phyloP scores from a whole-genome alignment of 2,329 filamentous ascomycete genomes.

The Alternaria conjuncta region DNA sequence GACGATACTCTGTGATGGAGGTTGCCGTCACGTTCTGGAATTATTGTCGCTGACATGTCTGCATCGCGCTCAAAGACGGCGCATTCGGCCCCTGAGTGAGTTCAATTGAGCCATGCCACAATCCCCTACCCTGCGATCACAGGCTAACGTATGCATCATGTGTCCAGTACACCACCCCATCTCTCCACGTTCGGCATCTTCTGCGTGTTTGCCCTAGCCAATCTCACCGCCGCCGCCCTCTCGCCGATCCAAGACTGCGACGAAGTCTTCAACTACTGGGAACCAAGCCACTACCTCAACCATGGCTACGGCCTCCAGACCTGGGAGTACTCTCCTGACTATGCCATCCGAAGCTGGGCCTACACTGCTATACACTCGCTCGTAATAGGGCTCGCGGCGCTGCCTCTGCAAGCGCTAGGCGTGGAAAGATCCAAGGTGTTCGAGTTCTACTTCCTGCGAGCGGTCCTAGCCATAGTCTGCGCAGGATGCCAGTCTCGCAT shows the following conservation, averaged over 20 bases:
- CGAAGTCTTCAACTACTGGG: conserved; percentile 99
- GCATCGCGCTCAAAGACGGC: conserved; percentile 2
- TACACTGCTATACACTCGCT: conserved; percentile 83
- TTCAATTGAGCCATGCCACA: not conserved
- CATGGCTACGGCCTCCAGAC: conserved; percentile 95
- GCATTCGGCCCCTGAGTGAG: not conserved
- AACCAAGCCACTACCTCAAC: conserved; percentile 90
- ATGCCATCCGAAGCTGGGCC: conserved; percentile 92
- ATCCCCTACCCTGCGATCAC: not conserved
- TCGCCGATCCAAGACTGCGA: conserved; percentile 97
- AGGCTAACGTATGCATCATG: conserved; percentile 7
- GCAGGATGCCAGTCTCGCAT: conserved; percentile 82
- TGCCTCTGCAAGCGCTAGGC: conserved; percentile 51
- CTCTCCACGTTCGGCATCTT: conserved; percentile 78
- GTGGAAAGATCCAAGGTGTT: conserved; percentile 51
- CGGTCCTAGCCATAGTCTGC: conserved; percentile 75
- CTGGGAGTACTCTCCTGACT: conserved; percentile 97
- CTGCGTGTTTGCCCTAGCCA: conserved; percentile 77
- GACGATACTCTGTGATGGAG: not conserved
- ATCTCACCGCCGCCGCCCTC: conserved; percentile 77
- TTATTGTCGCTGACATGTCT: not conserved
- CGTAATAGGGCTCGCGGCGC: conserved; percentile 69
- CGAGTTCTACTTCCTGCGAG: conserved; percentile 89
- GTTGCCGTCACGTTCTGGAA: not conserved
- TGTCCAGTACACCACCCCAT: conserved; percentile 22